Conservation (phyloP, 768 basidiomycete species). For the Lyophyllum semitale region DNA sequence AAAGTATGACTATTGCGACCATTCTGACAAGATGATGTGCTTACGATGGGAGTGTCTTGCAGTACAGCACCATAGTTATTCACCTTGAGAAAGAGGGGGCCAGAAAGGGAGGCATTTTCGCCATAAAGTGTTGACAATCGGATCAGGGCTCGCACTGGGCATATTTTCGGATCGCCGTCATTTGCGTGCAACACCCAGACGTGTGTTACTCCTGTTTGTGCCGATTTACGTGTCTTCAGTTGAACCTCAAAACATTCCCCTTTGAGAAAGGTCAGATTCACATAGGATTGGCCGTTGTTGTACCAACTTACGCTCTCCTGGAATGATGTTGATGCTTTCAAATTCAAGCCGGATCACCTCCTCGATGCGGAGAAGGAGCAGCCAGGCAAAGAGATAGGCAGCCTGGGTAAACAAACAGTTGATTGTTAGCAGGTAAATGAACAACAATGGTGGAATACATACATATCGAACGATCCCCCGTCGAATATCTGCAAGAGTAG, state of each 20-base stretch:
- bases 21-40: not conserved
- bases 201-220: constrained; percentile 17
- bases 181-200: constrained; percentile 17
- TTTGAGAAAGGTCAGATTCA: not conserved
- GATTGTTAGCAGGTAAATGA: not conserved
- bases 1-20: not conserved
- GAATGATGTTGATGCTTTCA: constrained; percentile 17
- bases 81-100: constrained; percentile 16
- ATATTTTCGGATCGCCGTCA: constrained; percentile 17
- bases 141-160: constrained; percentile 18
- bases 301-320: not conserved
- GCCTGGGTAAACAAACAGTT: constrained; percentile 11
- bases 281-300: not conserved
- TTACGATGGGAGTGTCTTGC: not conserved
- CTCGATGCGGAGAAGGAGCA: constrained; percentile 16
- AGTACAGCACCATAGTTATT: not conserved
- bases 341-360: constrained; percentile 15
- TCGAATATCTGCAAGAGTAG: not conserved
- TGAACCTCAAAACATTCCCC: constrained; percentile 1
- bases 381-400: constrained; percentile 20
- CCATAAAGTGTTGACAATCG: constrained; percentile 12
- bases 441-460: not conserved
- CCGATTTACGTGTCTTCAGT: constrained; percentile 14
- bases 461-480: constrained; percentile 2
- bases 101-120: not conserved